Base-by-base conservation (phyloP, 2,329 filamentous ascomycete genomes). In the Zymoseptoria tritici region DNA sequence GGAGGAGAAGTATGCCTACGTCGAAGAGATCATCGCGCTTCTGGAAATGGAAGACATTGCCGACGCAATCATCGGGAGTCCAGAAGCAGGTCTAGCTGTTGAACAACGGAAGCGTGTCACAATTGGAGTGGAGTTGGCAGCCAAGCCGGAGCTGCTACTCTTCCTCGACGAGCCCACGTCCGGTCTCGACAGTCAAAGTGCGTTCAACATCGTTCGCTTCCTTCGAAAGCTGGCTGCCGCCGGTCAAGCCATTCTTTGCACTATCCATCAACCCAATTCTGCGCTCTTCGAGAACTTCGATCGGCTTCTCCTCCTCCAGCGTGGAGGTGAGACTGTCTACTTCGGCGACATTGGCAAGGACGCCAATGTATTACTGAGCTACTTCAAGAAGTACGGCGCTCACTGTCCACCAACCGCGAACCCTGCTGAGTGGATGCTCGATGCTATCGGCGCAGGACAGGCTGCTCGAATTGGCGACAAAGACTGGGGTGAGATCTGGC, bases 271-370 rank as follows among this genome's bases (percentile, higher is more conserved):
- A 72, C 91, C 91, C 1, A 93, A 91, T 65, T 89, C 89, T 16
- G 86, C 89, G 0, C 80, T 96, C 0, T 96, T 96, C 67, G 89
- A 94, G 73, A 88, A 91, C 73, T 96, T 96, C 65, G 91, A 96
- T 71, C 83, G 90, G 11, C 81, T 96, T 1, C 78, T 96, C 4
- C 80, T 96, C 2, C 81, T 96, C 2, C 85, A 93, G 74, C 82
- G 83, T 49, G 91, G 91, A 61, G 91, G 91, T 3, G 82, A 86
- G 57, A 89, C 88, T 53, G 89, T 95, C 55, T 96, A 96, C 77
- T 93, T 94, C 69, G 90, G 90, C 20, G 86, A 92, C 60, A 88
- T 96, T 51, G 91, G 91, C 54, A 80, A 85, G 56, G 89, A 94
- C 60, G 90, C 89, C 0, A 76, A 80, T 31, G 78, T 85, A 20